Percentiles rank a stretch among this genome's conserved stretches.
Conservation (phyloP, 306 rosid species). For the Pterocarpus macrocarpus region DNA sequence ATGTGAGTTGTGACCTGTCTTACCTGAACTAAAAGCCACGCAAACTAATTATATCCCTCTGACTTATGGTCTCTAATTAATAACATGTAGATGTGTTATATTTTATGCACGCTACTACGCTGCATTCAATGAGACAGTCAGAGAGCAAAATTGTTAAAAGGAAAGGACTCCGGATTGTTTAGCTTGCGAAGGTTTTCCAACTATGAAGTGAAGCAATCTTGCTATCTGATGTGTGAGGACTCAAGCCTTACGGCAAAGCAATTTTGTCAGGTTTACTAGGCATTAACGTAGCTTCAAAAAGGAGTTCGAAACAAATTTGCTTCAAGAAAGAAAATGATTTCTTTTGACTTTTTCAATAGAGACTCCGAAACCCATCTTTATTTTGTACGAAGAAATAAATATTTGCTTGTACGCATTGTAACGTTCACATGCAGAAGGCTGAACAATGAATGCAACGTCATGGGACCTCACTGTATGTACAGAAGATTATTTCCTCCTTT, state of each 20-base stretch:
- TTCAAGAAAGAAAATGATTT: slow-evolving; percentile 22
- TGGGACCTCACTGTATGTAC: too few species aligned
- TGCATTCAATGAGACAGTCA: neutral
- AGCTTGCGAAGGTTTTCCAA: slow-evolving; percentile 25
- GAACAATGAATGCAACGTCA: neutral
- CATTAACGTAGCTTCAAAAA: neutral
- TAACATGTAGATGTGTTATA: too few species aligned
- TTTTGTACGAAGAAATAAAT: neutral
- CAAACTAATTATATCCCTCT: neutral
- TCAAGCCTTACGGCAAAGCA: slow-evolving; percentile 28
- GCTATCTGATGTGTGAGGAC: neutral
- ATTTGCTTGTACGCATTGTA: slow-evolving; percentile 6
- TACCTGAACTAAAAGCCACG: neutral
- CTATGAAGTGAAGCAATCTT: slow-evolving; percentile 12
- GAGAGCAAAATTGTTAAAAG: neutral
- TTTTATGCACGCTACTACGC: neutral
- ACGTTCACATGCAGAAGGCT: neutral
- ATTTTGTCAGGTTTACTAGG: neutral
- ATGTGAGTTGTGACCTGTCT: neutral
- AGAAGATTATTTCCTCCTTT: too few species aligned
- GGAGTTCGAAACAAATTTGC: slow-evolving; percentile 1
- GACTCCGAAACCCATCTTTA: neutral
- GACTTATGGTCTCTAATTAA: too few species aligned
- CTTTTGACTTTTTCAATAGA: neutral
- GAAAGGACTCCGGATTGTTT: slow-evolving; percentile 7